These are phyloP conservation scores for Ceratocystis papillata DNA, from an alignment of 2,329 filamentous ascomycete species.

Conservation along the genomic window DNA sequence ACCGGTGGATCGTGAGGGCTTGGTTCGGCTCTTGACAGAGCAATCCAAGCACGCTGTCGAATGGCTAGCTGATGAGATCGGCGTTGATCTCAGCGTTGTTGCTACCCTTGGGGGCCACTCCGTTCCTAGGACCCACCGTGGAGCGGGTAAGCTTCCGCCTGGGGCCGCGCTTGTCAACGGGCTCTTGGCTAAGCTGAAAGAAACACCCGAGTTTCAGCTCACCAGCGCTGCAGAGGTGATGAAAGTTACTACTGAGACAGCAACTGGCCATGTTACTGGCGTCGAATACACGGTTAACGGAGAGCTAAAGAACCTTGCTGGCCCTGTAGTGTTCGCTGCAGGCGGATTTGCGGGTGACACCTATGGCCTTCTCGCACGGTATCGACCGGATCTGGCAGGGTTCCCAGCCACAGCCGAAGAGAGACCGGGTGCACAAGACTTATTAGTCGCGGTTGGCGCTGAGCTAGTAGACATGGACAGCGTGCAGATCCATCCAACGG, in stretches of 20 bases:
- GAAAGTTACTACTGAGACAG: constrained; percentile 34
- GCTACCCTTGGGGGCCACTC: constrained; percentile 51
- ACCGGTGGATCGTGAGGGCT: constrained; percentile 32
- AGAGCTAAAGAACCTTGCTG: constrained; percentile 35
- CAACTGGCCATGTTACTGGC: constrained; percentile 36
- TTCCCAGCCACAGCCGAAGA: constrained; percentile 55
- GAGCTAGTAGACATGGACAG: constrained; percentile 42
- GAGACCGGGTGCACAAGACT: constrained; percentile 41
- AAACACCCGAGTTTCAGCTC: constrained; percentile 41
- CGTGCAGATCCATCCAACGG: constrained; percentile 55
- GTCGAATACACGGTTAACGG: constrained; percentile 39
- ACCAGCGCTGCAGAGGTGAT: constrained; percentile 44
- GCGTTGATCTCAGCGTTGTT: constrained; percentile 48
- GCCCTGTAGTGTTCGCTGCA: constrained; percentile 48
- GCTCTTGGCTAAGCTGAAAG: constrained; percentile 42
- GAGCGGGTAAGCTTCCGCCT: constrained; percentile 44
- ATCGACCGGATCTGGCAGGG: constrained; percentile 48
- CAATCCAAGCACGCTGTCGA: constrained; percentile 41
- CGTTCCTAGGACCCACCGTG: constrained; percentile 46
- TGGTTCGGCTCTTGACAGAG: constrained; percentile 41
- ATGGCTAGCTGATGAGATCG: constrained; percentile 48
- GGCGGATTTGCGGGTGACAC: constrained; percentile 55
- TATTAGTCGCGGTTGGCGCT: constrained; percentile 35
- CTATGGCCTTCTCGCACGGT: constrained; percentile 42
- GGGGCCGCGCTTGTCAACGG: constrained; percentile 48